A percentile compares a stretch with the other conserved stretches of the same genome.
Conservation (phyloP, 2,329 filamentous ascomycete species). For the Claviceps humidiphila region DNA sequence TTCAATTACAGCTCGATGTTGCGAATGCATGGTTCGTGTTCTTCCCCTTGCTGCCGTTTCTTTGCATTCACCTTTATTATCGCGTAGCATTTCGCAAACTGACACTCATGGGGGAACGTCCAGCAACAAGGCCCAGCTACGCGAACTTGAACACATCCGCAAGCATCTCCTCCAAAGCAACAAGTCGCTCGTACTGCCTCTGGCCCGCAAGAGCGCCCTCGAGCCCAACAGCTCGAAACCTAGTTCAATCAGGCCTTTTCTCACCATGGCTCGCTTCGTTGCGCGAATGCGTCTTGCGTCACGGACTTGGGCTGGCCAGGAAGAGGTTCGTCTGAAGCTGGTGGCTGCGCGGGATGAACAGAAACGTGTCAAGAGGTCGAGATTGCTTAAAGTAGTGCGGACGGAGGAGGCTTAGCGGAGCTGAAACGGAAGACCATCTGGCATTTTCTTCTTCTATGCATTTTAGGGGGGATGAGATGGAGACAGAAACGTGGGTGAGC, state of each 20-base stretch:
- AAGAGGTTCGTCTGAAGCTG: conserved; percentile 34
- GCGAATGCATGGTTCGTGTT: conserved; percentile 76
- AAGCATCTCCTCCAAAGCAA: conserved; percentile 27
- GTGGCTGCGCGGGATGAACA: conserved; percentile 34
- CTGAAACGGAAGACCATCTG: too few species aligned
- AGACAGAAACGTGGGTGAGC: not conserved
- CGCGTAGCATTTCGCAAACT: not conserved
- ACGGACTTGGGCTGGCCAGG: conserved; percentile 36
- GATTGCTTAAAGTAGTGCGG: conserved; percentile 26
- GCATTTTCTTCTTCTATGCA: too few species aligned
- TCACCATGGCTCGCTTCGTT: conserved; percentile 37
- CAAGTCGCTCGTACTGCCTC: conserved; percentile 20
- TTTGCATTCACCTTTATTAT: not conserved
- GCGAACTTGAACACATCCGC: conserved; percentile 70
- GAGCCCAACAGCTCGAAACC: conserved; percentile 8
- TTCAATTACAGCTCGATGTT: conserved; percentile 66
- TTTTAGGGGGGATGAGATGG: too few species aligned
- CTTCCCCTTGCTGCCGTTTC: not conserved
- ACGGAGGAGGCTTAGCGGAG: not conserved
- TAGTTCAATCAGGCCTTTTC: conserved; percentile 29
- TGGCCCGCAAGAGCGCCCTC: conserved; percentile 8
- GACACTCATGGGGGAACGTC: conserved; percentile 4
- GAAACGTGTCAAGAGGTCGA: conserved; percentile 30
- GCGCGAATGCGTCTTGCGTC: conserved; percentile 37
- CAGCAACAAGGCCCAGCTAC: conserved; percentile 86